Evolutionary conservation across 108 stramenopile species (phyloP), one percentile per base, ranked within the genome.

Genomic region (Mayamaea pseudoterrestris): DNA sequence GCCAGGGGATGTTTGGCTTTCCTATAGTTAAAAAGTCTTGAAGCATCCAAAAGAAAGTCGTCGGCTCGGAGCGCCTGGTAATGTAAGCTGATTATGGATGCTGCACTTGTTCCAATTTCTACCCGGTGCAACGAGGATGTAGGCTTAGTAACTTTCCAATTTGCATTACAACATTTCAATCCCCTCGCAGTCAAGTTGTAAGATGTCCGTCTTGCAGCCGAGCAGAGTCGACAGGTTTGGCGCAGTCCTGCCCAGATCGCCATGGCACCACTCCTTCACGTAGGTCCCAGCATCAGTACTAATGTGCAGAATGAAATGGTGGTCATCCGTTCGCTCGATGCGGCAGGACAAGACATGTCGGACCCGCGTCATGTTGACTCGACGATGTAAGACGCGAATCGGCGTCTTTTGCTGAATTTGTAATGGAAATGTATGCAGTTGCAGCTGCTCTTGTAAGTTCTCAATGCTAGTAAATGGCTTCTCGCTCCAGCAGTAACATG

Each of bases 181-280:
- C 6, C 83, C 84, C 35, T 78, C 78, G 41, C 82, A 87, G 48
- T 93, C 84, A 14, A 86, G 57, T 45, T 78, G 63, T 16, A 82
- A 57, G 35, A 93, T 71, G 63, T 84, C 80, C 13, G 73, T 68
- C 17, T 80, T 73, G 21, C 76, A 66, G 16, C 77, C 83, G 31
- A 93, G 31, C 21, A 93, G 35, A n/a, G 63, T 61, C 5, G 61
- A 27, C 29, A 93, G 41, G 48, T 65, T 80, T 1, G 92, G 92
- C 34, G 36, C 12, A 1, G 84, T 90, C 46, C 92, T 50, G 3
- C 80, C 75, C 18, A 81, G 78, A 69, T 93, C 92, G 6, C 87
- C 84, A 53, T 86, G 76, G 5, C 81, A 77, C 60, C 87, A 89
- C 51, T 93, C 92, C 49, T 93, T 93, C 37, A 93, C 87, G 37